Evolutionary conservation across 169 alveolate species (phyloP), one percentile per base, ranked within the genome.

Genomic region (Cryptosporidium viatorum): DNA sequence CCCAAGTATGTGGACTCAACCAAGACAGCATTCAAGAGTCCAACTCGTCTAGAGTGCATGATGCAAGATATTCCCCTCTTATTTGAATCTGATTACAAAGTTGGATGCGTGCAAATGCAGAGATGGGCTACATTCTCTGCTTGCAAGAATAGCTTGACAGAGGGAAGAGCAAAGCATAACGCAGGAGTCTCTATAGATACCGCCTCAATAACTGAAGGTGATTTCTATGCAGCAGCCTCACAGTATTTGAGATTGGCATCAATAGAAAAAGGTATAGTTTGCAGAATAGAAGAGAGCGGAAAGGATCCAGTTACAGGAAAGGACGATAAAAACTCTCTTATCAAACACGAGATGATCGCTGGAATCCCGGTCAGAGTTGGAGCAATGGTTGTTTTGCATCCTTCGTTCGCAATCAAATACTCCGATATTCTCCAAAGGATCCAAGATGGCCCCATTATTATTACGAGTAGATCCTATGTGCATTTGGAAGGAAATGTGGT

Each of bases 21-120:
- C 2, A 94, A 95, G 84, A 95, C 96, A 23, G 93, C 89, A 37
- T 97, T 97, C 93, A 97, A 97, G 75, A 85, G 97, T 3, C 97
- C 99, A 43, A 95, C 99, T 4, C 96, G 99, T 70, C 91, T 97
- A 51, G 99, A 97, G 86, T 96, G 98, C 50, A 95, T 96, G 97
- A 96, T 96, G 98, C 97, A 97, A 85, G 98, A 96, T 84, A 94
- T 93, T 43, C 93, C 93, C 18, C 80, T 71, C 41, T 59, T 93
- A 94, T 96, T 95, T 23, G 60, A 80, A 10, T 73, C 70, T 48
- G 93, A 85, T 21, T 85, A 91, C 35, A 94, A 91, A 70, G 96
- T 94, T 21, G 97, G 97, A 26, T 93, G 94, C 84, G 92, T 96
- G 14, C 87, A 91, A 55, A 93, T 93, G 71, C 95, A 93, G n/a